A percentile compares a stretch with the other conserved stretches of the same genome.
Conservation (phyloP, 164 flowering plant genomes). For the Chimonanthus praecox region DNA sequence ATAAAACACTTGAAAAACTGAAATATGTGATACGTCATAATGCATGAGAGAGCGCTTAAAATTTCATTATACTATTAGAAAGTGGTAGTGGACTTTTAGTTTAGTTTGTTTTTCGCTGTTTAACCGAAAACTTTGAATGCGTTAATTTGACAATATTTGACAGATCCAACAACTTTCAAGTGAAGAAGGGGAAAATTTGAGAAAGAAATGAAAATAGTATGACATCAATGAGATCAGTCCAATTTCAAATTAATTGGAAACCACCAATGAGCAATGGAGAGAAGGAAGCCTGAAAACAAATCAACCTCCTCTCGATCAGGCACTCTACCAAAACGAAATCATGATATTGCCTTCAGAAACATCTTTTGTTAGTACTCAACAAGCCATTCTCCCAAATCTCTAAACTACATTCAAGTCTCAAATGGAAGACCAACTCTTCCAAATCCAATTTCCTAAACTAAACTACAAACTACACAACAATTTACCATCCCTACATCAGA, state of each 20-base stretch:
- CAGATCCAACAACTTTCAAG: too few species aligned
- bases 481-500: constrained; percentile 1
- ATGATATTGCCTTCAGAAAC: neutral
- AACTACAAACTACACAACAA: neutral
- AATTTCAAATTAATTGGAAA: neutral
- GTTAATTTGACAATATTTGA: too few species aligned
- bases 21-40: too few species aligned
- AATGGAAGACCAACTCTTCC: neutral
- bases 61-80: too few species aligned
- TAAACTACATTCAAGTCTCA: neutral
- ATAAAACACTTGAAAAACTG: too few species aligned
- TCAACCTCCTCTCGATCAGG: neutral
- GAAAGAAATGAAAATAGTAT: neutral
- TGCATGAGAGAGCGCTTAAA: too few species aligned
- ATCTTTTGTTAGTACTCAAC: neutral
- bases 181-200: neutral
- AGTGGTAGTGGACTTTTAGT: too few species aligned
- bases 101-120: too few species aligned
- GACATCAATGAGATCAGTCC: constrained; percentile 13
- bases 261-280: constrained; percentile 4
- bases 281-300: neutral
- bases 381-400: neutral
- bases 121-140: too few species aligned
- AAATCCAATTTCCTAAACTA: constrained; percentile 6
- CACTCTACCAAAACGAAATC: neutral